phyloP scores from a whole-genome alignment of 2,329 filamentous ascomycete species.

The Coleophoma cylindrospora region DNA sequence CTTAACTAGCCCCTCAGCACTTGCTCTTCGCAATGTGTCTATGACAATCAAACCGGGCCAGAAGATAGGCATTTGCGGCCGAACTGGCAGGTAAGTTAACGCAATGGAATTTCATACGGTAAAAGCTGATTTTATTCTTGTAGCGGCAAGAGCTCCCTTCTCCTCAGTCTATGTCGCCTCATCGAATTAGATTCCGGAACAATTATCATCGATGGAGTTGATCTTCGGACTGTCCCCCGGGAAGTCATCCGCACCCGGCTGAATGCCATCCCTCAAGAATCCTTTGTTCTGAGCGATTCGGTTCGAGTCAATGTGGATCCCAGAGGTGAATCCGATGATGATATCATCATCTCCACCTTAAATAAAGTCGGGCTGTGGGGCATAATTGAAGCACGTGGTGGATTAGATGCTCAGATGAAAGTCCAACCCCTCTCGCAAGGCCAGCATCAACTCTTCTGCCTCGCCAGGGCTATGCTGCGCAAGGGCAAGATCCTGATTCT shows the following conservation, averaged over 20 bases:
- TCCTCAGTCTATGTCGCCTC: constrained; percentile 43
- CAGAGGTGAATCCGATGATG: constrained; percentile 27
- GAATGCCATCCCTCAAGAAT: constrained; percentile 37
- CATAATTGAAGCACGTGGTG: constrained; percentile 30
- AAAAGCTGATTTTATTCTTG: constrained; percentile 30
- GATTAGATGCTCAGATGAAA: constrained; percentile 27
- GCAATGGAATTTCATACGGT: too few species aligned
- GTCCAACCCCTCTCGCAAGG: constrained; percentile 34
- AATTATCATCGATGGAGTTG: constrained; percentile 40
- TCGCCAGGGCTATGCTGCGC: constrained; percentile 39
- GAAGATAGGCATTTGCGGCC: constrained; percentile 45
- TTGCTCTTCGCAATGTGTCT: constrained; percentile 22
- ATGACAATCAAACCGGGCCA: constrained; percentile 50
- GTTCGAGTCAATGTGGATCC: constrained; percentile 44
- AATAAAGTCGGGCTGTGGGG: constrained; percentile 38
- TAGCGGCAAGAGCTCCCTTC: constrained; percentile 36
- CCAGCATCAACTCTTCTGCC: constrained; percentile 40
- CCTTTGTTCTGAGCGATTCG: constrained; percentile 39
- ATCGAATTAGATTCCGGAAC: constrained; percentile 29
- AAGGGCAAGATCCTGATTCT: constrained; percentile 31
- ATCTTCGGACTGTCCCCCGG: constrained; percentile 35
- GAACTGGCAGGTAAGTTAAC: constrained; percentile 31
- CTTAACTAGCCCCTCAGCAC: constrained; percentile 19
- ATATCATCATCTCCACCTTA: constrained; percentile 36
- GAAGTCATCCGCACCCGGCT: constrained; percentile 35